A percentile compares a stretch with the other conserved stretches of the same genome.
Conservation (phyloP, 2,329 filamentous ascomycete species). For the Xylariaceae sp. region DNA sequence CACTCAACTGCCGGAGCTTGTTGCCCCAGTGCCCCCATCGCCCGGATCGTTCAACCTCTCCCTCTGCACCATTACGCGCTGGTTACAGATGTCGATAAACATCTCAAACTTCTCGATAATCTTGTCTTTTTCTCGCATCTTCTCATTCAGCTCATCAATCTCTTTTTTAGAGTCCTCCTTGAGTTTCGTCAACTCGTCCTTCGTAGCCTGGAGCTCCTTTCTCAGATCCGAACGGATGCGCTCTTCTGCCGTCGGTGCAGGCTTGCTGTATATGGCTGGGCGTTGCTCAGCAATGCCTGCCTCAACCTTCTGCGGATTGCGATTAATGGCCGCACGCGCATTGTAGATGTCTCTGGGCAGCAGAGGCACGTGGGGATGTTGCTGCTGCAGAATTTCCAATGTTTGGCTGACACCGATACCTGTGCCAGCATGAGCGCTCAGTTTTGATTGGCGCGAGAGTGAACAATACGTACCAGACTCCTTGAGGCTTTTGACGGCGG, state of each 20-base stretch:
- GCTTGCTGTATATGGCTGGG: conserved; percentile 60
- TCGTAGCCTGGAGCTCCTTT: conserved; percentile 50
- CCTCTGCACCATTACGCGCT: conserved; percentile 56
- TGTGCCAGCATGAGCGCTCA: too few species aligned
- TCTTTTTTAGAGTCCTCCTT: conserved; percentile 50
- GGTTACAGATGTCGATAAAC: conserved; percentile 64
- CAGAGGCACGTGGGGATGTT: conserved; percentile 56
- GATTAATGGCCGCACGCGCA: conserved; percentile 57
- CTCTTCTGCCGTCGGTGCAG: conserved; percentile 55
- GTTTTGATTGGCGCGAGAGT: too few species aligned
- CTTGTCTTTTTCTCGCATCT: conserved; percentile 56
- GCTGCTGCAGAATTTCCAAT: conserved; percentile 56
- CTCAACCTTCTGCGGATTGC: conserved; percentile 56
- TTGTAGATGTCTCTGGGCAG: conserved; percentile 62
- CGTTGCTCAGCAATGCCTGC: conserved; percentile 52
- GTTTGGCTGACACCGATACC: conserved; percentile 59
- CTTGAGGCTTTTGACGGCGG: conserved; percentile 58
- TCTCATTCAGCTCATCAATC: conserved; percentile 49
- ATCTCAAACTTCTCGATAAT: conserved; percentile 58
- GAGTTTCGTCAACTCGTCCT: conserved; percentile 48
- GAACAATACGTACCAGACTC: conserved; percentile 59
- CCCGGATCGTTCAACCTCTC: conserved; percentile 39
- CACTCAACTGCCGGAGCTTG: conserved; percentile 15
- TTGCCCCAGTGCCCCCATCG: conserved; percentile 17
- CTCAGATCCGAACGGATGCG: conserved; percentile 55